Percentiles rank a stretch among this genome's conserved stretches.
Evolutionary conservation across 2,329 filamentous ascomycete species (phyloP).

Genomic region (Fusarium circinatum): DNA sequence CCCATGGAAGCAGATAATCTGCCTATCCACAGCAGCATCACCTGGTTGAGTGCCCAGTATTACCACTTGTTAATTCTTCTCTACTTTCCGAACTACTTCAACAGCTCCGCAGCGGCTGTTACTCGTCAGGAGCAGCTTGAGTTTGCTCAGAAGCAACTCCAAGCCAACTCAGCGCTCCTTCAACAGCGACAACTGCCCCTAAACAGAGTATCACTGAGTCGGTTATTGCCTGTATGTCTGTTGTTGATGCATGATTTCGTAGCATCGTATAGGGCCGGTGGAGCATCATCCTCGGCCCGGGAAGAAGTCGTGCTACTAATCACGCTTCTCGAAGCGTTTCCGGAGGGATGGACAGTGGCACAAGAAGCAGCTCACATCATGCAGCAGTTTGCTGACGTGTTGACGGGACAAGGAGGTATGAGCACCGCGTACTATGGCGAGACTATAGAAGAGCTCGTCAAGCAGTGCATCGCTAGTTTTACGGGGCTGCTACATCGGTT

Average conservation of each 20-base stretch:
- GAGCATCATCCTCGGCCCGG: conserved; percentile 43
- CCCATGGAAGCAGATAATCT: conserved; percentile 56
- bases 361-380: conserved; percentile 50
- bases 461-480: conserved; percentile 36
- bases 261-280: conserved; percentile 24
- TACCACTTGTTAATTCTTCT: conserved; percentile 57
- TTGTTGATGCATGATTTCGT: conserved; percentile 50
- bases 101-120: conserved; percentile 47
- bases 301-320: conserved; percentile 51
- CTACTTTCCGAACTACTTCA: conserved; percentile 56
- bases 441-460: conserved; percentile 30
- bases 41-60: conserved; percentile 56
- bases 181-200: conserved; percentile 56
- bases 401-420: conserved; percentile 31
- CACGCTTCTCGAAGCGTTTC: conserved; percentile 52
- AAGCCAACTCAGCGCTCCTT: conserved; percentile 53
- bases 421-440: conserved; percentile 31
- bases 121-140: conserved; percentile 49
- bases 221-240: conserved; percentile 52
- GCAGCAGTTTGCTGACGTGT: conserved; percentile 43
- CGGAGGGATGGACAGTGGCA: conserved; percentile 49
- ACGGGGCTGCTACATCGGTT: conserved; percentile 47
- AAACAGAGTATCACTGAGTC: conserved; percentile 55
- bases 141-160: conserved; percentile 55
- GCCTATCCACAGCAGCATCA: conserved; percentile 57